These are phyloP conservation scores for Aquilaria agallochum DNA, from an alignment of 441 rosid species.

Conservation along the genomic window DNA sequence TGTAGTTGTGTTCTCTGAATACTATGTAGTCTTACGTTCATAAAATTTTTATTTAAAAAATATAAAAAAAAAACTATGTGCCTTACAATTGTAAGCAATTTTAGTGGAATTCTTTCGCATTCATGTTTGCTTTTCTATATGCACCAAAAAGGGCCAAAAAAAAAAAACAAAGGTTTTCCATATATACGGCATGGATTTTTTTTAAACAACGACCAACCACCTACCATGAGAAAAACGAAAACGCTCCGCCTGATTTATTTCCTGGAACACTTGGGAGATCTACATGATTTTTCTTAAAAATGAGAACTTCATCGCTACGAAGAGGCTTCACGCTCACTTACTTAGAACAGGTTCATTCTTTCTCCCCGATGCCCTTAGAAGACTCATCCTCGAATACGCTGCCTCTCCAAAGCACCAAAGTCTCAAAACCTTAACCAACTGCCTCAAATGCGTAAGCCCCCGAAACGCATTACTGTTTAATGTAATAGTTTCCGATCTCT, in stretches of 20 bases:
- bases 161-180: not conserved
- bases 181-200: too few relatives aligned
- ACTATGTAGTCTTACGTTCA: too few relatives aligned
- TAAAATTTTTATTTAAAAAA: too few relatives aligned
- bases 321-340: slow-evolving; percentile 31
- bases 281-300: slow-evolving; percentile 22
- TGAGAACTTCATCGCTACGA: slow-evolving; percentile 20
- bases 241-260: not conserved
- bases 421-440: slow-evolving; percentile 26
- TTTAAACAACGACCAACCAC: not conserved
- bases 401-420: slow-evolving; percentile 17
- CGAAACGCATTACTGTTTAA: slow-evolving; percentile 37
- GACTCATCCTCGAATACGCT: slow-evolving; percentile 33
- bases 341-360: slow-evolving; percentile 30
- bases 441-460: slow-evolving; percentile 31
- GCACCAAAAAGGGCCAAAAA: not conserved
- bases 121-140: too few relatives aligned
- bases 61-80: too few relatives aligned
- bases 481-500: slow-evolving; percentile 34
- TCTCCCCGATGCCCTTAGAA: slow-evolving; percentile 16
- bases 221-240: slow-evolving; percentile 12
- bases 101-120: too few relatives aligned
- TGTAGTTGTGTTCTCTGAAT: too few relatives aligned
- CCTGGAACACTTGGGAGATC: slow-evolving; percentile 8
- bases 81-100: too few relatives aligned